A percentile compares a stretch with the other conserved stretches of the same genome.
phyloP scores from a whole-genome alignment of 208 protist species.

The Acanthamoeba triangularis region DNA sequence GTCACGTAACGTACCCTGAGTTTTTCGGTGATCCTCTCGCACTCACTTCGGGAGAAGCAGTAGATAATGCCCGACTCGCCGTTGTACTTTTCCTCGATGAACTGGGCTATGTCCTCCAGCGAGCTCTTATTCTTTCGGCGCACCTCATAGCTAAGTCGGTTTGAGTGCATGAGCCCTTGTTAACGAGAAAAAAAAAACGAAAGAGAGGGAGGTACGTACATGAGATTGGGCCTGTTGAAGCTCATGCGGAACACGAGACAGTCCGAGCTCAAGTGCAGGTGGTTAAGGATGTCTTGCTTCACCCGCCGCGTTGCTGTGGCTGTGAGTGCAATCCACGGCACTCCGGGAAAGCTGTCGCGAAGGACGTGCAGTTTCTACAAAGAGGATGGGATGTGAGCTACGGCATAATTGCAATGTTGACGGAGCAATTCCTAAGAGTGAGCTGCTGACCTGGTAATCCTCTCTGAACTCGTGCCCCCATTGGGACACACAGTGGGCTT shows the following conservation, averaged over 20 bases:
- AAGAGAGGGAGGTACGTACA: slow-evolving; percentile 76
- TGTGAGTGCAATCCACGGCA: slow-evolving; percentile 89
- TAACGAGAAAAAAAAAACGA: slow-evolving; percentile 52
- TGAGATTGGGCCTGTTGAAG: slow-evolving; percentile 91
- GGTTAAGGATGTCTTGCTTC: slow-evolving; percentile 90
- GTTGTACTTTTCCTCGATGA: slow-evolving; percentile 80
- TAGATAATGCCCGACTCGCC: slow-evolving; percentile 93
- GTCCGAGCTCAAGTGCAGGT: slow-evolving; percentile 89
- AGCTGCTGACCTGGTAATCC: slow-evolving; percentile 90
- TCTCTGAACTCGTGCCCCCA: slow-evolving; percentile 96
- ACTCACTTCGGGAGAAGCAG: slow-evolving; percentile 91
- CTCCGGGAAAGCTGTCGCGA: slow-evolving; percentile 58
- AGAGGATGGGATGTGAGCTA: slow-evolving; percentile 84
- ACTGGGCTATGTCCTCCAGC: slow-evolving; percentile 81
- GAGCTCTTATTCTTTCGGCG: slow-evolving; percentile 81
- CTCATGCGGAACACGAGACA: slow-evolving; percentile 82
- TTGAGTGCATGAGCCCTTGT: background rate
- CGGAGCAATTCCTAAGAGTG: background rate
- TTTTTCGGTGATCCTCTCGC: slow-evolving; percentile 72
- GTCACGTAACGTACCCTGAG: too few species aligned
- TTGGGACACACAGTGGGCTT: slow-evolving; percentile 94
- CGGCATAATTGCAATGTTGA: too few species aligned
- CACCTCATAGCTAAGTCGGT: slow-evolving; percentile 77
- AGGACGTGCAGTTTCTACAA: slow-evolving; percentile 81
- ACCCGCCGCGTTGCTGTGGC: slow-evolving; percentile 93